Evolutionary conservation across 371 early-diverging fungal species (phyloP), one percentile per base, ranked within the genome.

Genomic region (Mortierella sp.): DNA sequence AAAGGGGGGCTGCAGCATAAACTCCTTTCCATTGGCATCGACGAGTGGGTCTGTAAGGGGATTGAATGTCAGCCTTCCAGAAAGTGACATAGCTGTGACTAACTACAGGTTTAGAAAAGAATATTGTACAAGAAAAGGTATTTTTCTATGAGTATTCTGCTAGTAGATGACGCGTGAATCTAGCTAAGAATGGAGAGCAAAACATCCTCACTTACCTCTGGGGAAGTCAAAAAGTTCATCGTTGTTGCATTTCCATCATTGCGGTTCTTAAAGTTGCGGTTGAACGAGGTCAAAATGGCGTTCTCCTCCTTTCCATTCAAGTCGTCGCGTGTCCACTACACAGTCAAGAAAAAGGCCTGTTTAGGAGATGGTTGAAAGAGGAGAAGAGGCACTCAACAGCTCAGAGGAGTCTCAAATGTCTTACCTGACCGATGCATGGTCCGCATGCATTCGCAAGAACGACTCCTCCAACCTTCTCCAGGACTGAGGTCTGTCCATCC

Each of bases 241-340:
- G 98, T 98, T 61, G 91, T 89, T 46, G 98, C 90, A 83, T 96
- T 96, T 65, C 94, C 97, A 81, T 98, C 98, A 82, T 98, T 98
- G 72, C 98, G 92, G 61, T 92, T 94, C 58, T 92, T 91, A 87
- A 98, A 98, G 88, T 98, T 98, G 81, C 98, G 94, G 88, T 98
- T 98, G 88, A 95, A 98, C 14, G 97, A 97, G 23, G 96, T 95
- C 70, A 98, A 80, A 59, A 98, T 98, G 16, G 96, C 91, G 86
- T 98, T 98, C 57, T 89, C 88, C 55, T 89, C 89, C 53, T 85
- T 87, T 62, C 85, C 86, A 64, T 88, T 83, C 57, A 91, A 74
- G 77, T 92, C 94, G 45, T 86, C 86, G 71, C 98, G 94, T 65
- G 96, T 93, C 98, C 98, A 97, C 88, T 93, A 43, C 7, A 25